Percentiles rank a stretch among this genome's conserved stretches.
phyloP scores from a whole-genome alignment of 352 stramenopile species.

The Pelagophyceae sp. region DNA sequence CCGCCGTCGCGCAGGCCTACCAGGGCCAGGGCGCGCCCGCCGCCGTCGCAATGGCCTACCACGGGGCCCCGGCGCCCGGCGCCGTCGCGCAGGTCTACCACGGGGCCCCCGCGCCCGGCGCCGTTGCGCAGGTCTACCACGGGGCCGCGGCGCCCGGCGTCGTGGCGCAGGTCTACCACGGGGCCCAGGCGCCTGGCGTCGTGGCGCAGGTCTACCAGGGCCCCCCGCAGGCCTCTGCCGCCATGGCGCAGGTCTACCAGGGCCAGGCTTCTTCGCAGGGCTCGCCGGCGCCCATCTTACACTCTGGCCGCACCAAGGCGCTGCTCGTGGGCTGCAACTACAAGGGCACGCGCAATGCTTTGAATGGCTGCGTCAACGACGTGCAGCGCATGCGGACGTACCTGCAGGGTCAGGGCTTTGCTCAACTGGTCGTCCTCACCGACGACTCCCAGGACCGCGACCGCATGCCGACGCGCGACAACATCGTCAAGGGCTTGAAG shows the following conservation, averaged over 20 bases:
- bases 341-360: background rate
- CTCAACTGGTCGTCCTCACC: slow-evolving; percentile 12
- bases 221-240: background rate
- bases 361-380: slow-evolving; percentile 29
- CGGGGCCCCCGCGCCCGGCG: background rate
- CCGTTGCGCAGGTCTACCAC: background rate
- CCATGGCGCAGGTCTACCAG: background rate
- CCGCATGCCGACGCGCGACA: slow-evolving; percentile 21
- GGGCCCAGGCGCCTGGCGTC: no score
- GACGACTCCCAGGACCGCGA: slow-evolving; percentile 24
- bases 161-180: background rate
- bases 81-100: background rate
- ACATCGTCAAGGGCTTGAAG: slow-evolving; percentile 28
- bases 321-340: slow-evolving; percentile 32
- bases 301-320: slow-evolving; percentile 32
- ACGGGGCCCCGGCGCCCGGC: no score
- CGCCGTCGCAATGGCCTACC: background rate
- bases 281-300: background rate
- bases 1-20: background rate
- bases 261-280: background rate
- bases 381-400: slow-evolving; percentile 24
- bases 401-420: slow-evolving; percentile 11
- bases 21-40: background rate
- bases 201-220: background rate
- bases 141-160: no score